A percentile compares a stretch with the other conserved stretches of the same genome.
phyloP scores from a whole-genome alignment of 2,329 filamentous ascomycete genomes.

The Zymoseptoria ardabiliae region DNA sequence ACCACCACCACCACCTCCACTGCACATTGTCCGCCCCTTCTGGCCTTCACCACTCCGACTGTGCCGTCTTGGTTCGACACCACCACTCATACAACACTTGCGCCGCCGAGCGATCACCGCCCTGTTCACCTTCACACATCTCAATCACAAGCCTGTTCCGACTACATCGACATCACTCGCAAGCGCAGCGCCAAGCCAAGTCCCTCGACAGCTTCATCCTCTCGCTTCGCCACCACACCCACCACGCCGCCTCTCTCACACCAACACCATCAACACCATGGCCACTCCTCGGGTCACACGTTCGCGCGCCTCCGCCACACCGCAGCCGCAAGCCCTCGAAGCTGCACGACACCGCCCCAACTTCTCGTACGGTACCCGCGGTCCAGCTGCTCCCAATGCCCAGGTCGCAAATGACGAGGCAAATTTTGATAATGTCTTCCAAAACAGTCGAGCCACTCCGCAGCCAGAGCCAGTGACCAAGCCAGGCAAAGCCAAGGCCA shows the following conservation, averaged over 20 bases:
- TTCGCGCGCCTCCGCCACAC: background rate
- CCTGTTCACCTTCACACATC: background rate
- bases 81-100: background rate
- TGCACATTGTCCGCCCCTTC: background rate
- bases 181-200: background rate
- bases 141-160: background rate
- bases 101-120: too few species aligned
- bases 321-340: background rate
- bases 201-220: background rate
- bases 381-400: slow-evolving; percentile 10
- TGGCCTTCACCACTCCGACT: background rate
- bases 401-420: slow-evolving; percentile 9
- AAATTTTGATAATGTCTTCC: slow-evolving; percentile 12
- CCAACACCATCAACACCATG: background rate
- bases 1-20: background rate
- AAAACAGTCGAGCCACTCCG: slow-evolving; percentile 5
- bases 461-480: background rate
- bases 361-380: slow-evolving; percentile 11
- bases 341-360: background rate
- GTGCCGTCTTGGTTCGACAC: background rate
- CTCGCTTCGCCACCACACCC: background rate
- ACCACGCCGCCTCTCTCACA: background rate
- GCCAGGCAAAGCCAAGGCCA: background rate
- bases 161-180: background rate
- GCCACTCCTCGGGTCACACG: background rate